Percentiles rank a stretch among this genome's conserved stretches.
phyloP scores from a whole-genome alignment of 805 yeast genomes.

The Candida xiaguanensis region DNA sequence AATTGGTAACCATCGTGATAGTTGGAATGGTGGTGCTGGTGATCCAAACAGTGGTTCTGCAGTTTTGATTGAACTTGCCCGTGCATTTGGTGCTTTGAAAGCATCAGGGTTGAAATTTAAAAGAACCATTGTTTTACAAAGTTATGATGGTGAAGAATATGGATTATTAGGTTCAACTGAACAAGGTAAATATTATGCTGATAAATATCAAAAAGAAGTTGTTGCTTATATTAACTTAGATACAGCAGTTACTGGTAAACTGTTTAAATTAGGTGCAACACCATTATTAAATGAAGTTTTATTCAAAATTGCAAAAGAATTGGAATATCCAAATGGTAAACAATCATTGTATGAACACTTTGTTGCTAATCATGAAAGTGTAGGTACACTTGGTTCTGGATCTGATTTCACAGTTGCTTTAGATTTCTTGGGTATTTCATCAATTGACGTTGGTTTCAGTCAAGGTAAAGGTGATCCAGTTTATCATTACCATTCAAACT shows the following conservation, averaged over 20 bases:
- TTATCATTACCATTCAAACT: conserved; percentile 56
- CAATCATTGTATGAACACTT: conserved; percentile 50
- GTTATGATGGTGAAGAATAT: conserved; percentile 46
- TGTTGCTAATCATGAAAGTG: conserved; percentile 27
- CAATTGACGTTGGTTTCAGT: conserved; percentile 45
- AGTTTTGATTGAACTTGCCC: conserved; percentile 37
- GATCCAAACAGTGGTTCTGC: conserved; percentile 47
- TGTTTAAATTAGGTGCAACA: conserved; percentile 46
- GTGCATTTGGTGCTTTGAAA: conserved; percentile 38
- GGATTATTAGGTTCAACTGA: conserved; percentile 57
- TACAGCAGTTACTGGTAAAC: conserved; percentile 49
- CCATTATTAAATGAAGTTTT: conserved; percentile 53
- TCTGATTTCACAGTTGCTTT: conserved; percentile 60
- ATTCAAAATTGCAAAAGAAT: conserved; percentile 39
- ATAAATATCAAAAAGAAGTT: conserved; percentile 36
- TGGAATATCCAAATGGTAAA: conserved; percentile 40
- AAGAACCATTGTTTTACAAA: conserved; percentile 34
- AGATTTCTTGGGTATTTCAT: conserved; percentile 64
- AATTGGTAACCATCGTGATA: conserved; percentile 45
- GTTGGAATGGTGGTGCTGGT: conserved; percentile 49
- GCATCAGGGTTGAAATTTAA: conserved; percentile 35
- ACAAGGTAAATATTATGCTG: conserved; percentile 47
- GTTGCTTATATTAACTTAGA: conserved; percentile 53
- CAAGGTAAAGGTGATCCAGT: conserved; percentile 42
- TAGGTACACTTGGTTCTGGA: conserved; percentile 45